Base-by-base conservation (phyloP, 2,329 filamentous ascomycete genomes). In the Xylariaceae sp. region DNA sequence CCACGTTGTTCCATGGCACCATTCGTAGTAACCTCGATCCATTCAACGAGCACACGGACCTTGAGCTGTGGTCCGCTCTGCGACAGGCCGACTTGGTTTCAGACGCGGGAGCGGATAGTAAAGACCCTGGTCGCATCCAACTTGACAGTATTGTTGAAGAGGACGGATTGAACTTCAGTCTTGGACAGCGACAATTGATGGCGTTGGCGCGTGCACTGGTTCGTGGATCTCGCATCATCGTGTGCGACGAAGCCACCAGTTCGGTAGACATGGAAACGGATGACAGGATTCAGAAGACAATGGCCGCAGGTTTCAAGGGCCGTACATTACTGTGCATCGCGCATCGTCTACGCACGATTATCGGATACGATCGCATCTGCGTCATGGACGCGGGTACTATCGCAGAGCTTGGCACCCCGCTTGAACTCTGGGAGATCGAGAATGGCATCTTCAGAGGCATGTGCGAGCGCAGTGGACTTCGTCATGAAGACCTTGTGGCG, bases 201-300 rank as follows among this genome's bases (percentile, higher is more conserved):
- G 94, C 94, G 1, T 81, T 99, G 1, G 92, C 92, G 0, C 87
- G 94, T 0, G 94, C 94, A 0, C 83, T 99, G 2, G 93, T 97
- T 3, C 87, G 93, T 44, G 86, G 88, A 49, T 89, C 88, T 0
- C 90, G 89, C 67, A 97, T 97, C 75, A 97, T 97, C 67, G 88
- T 99, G 53, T 97, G 93, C 74, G 94, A 99, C 77, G 94, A 99
- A 75, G 94, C 94, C 0, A 99, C 94, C 0, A 91, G 88, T 1
- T 89, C 85, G 0, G 92, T 97, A 6, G 93, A 97, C 73, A 94
- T 97, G 80, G 93, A 97, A 71, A 97, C 93, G 2, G 94, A 99
- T 72, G 88, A 91, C 74, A 95, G 94, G 81, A 96, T 97, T 71
- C 93, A 97, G 74, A 79, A 80, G 57, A 96, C 92, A 2, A 97